phyloP scores from a whole-genome alignment of 1,139 yeast species.

The Magnusiomyces paraingens region DNA sequence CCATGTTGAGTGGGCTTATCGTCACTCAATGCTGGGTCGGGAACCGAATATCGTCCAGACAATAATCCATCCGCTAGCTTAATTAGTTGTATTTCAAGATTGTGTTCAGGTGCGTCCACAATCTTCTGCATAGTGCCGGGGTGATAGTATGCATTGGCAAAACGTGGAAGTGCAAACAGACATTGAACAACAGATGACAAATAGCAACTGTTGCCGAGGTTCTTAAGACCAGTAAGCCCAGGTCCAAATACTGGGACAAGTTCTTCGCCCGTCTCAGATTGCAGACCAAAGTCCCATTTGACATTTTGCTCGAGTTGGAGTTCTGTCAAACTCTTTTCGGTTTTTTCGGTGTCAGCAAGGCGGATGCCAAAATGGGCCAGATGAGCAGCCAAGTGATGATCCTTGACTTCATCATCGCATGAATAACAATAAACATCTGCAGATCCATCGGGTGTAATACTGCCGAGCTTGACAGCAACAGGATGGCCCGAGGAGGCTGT shows the following conservation, averaged over 20 bases:
- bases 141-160: conserved; percentile 29
- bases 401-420: conserved; percentile 84
- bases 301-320: conserved; percentile 86
- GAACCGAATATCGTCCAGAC: conserved; percentile 66
- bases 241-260: conserved; percentile 60
- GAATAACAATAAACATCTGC: conserved; percentile 81
- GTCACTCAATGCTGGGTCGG: conserved; percentile 30
- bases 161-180: conserved; percentile 44
- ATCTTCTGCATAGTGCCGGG: conserved; percentile 17
- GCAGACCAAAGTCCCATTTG: conserved; percentile 87
- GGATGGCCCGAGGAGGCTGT: conserved; percentile 54
- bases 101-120: conserved; percentile 51
- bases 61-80: conserved; percentile 75
- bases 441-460: conserved; percentile 59
- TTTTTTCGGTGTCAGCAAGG: conserved; percentile 48
- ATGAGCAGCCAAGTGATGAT: conserved; percentile 49
- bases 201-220: conserved; percentile 91
- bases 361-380: conserved; percentile 65
- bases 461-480: conserved; percentile 85
- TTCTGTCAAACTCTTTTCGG: conserved; percentile 84
- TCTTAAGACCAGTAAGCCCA: conserved; percentile 73
- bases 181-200: conserved; percentile 75
- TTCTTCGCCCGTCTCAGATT: conserved; percentile 61
- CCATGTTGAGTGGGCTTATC: conserved; percentile 58
- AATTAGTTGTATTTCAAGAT: conserved; percentile 62